Base-by-base conservation (phyloP, 768 basidiomycete species). In the Lepiota venenata region DNA sequence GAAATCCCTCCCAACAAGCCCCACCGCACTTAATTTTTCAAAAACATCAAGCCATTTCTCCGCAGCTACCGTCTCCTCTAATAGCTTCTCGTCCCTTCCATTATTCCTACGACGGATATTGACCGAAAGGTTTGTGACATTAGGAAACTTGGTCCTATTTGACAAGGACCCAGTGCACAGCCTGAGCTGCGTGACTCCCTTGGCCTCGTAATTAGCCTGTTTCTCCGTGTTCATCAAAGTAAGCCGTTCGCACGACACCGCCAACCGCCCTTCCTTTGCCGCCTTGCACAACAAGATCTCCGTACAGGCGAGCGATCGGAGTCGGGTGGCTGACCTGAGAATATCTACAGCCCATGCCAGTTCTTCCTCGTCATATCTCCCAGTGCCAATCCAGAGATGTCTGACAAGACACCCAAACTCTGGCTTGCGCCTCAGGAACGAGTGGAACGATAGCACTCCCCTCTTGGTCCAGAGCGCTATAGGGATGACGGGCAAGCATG, bases 401-500 rank as follows among this genome's bases (percentile, higher is more conserved):
- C 63, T 66, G 20, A 74, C 58, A 20, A 69, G 57, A 14, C 45
- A 46, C 20, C 60, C 35, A n/a, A 65, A 20, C n/a, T 57, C 43
- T 14, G 60, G 49, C 14, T 57, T 60, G 14, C 47, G 10, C 29
- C 56, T 48, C 12, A 68, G 53, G 43, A 68, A 45, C 9, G 60
- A 55, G 46, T 61, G 56, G 50, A 73, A 74, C 0, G 71, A 69
- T 14, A 44, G 25, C 35, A 74, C 55, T 50, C 71, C 69, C 51
- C 65, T 64, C 20, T 64, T 61, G 15, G 63, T 65, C 54, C 66
- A 66, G 10, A 74, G 58, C 35, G 63, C 61, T 45, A 74, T 59
- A 25, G 69, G 66, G 60, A 71, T 68, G 47, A 54, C 61, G 21
- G 73, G 69, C 2, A 74, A 50, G 50, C 71, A 72, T 2, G 68